phyloP scores from a whole-genome alignment of 352 stramenopile genomes.

The Phytophthora tentaculata region DNA sequence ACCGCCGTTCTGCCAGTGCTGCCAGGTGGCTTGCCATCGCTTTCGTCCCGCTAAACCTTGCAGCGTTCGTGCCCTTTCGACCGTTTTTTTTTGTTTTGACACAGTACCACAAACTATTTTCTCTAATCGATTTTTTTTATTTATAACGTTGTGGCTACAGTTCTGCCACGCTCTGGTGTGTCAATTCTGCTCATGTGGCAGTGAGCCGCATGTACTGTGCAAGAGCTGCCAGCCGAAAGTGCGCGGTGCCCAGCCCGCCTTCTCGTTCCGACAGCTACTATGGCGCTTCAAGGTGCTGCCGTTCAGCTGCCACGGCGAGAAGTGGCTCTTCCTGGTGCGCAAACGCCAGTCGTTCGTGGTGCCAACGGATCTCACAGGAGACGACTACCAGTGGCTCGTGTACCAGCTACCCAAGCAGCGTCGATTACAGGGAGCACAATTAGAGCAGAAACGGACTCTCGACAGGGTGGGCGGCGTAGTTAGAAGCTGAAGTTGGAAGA shows the following conservation, averaged over 20 bases:
- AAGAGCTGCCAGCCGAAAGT: slow-evolving; percentile 54
- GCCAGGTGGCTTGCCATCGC: slow-evolving; percentile 48
- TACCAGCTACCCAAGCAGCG: slow-evolving; percentile 32
- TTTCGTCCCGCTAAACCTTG: slow-evolving; percentile 46
- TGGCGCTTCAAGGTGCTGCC: slow-evolving; percentile 61
- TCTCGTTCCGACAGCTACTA: slow-evolving; percentile 52
- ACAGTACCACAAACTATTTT: background rate
- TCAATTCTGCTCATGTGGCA: slow-evolving; percentile 52
- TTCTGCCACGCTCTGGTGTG: slow-evolving; percentile 48
- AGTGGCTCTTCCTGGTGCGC: slow-evolving; percentile 55
- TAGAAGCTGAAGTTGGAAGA: background rate
- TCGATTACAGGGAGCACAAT: slow-evolving; percentile 19
- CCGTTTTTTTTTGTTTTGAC: slow-evolving; percentile 9
- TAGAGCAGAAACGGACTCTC: slow-evolving; percentile 49
- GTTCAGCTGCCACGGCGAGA: slow-evolving; percentile 51
- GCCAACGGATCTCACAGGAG: slow-evolving; percentile 35
- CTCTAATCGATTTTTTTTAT: slow-evolving; percentile 21
- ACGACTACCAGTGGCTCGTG: slow-evolving; percentile 46
- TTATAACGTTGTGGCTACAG: slow-evolving; percentile 27
- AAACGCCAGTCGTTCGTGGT: slow-evolving; percentile 41
- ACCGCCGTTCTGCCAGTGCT: slow-evolving; percentile 45
- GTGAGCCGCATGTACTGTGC: slow-evolving; percentile 37
- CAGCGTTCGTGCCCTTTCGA: slow-evolving; percentile 38
- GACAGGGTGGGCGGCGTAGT: slow-evolving; percentile 29
- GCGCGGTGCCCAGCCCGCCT: slow-evolving; percentile 40